Evolutionary conservation across 441 rosid species (phyloP).

Genomic region (Breynia disticha): DNA sequence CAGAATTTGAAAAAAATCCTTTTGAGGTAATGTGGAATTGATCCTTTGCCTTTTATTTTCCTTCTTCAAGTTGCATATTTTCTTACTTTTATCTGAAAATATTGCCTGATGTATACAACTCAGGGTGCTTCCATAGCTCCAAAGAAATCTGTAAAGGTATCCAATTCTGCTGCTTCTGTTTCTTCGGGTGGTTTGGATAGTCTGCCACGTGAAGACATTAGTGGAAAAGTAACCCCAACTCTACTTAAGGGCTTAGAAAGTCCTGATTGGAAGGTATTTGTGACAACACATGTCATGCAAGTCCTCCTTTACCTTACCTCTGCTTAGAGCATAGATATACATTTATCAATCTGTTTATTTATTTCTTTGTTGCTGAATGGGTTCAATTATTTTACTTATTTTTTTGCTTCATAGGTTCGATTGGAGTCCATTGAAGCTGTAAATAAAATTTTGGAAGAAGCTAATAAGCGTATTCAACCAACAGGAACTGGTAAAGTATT

Average conservation of each 20-base stretch:
- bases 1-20: slow-evolving; percentile 92
- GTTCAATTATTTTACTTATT: slow-evolving; percentile 8
- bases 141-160: slow-evolving; percentile 61
- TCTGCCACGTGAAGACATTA: slow-evolving; percentile 98
- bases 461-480: slow-evolving; percentile 96
- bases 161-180: slow-evolving; percentile 37
- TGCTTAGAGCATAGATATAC: not conserved
- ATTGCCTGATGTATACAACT: slow-evolving; percentile 15
- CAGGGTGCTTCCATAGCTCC: slow-evolving; percentile 81
- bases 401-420: slow-evolving; percentile 53
- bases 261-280: slow-evolving; percentile 95
- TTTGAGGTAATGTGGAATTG: slow-evolving; percentile 57
- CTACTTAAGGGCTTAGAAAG: slow-evolving; percentile 92
- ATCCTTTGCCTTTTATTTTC: slow-evolving; percentile 7
- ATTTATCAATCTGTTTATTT: slow-evolving; percentile 1
- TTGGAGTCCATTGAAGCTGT: slow-evolving; percentile 96
- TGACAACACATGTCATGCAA: not conserved
- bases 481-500: slow-evolving; percentile 81
- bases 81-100: slow-evolving; percentile 8
- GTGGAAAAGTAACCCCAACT: slow-evolving; percentile 80
- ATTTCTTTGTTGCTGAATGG: too few species aligned
- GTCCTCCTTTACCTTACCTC: not conserved
- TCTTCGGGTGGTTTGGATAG: slow-evolving; percentile 75
- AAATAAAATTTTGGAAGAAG: slow-evolving; percentile 91
- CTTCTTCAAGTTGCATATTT: not conserved